phyloP scores from a whole-genome alignment of 345 rosid species.

The Sisymbrium irio region DNA sequence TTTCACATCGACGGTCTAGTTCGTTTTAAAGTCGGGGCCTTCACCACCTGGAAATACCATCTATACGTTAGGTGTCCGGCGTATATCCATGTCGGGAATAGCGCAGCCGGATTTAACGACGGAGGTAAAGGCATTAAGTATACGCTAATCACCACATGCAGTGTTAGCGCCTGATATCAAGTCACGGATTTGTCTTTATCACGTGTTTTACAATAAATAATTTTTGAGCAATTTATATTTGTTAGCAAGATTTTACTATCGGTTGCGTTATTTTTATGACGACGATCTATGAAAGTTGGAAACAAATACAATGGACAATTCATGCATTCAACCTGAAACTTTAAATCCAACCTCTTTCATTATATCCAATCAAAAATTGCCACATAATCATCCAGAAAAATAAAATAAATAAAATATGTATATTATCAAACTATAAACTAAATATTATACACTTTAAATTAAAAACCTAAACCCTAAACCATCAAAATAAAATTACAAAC shows the following conservation, averaged over 20 bases:
- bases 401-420: too few species aligned
- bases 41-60: slow-evolving; percentile 32
- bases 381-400: too few species aligned
- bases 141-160: slow-evolving; percentile 49
- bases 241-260: slow-evolving; percentile 18
- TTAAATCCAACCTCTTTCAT: too few species aligned
- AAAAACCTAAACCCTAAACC: too few species aligned
- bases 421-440: too few species aligned
- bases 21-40: slow-evolving; percentile 39
- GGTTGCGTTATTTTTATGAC: slow-evolving; percentile 17
- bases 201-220: neutral
- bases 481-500: too few species aligned
- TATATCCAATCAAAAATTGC: too few species aligned
- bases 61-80: slow-evolving; percentile 45
- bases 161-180: slow-evolving; percentile 53
- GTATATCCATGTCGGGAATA: slow-evolving; percentile 22
- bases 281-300: neutral
- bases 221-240: slow-evolving; percentile 22
- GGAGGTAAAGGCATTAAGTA: slow-evolving; percentile 70
- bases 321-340: too few species aligned
- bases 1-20: slow-evolving; percentile 32
- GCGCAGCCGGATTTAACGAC: slow-evolving; percentile 29
- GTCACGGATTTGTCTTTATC: slow-evolving; percentile 5
- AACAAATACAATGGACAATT: too few species aligned
- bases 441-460: too few species aligned